Evolutionary conservation across 305 asterid genomes (phyloP).

Genomic region (Fraxinus dipetala): DNA sequence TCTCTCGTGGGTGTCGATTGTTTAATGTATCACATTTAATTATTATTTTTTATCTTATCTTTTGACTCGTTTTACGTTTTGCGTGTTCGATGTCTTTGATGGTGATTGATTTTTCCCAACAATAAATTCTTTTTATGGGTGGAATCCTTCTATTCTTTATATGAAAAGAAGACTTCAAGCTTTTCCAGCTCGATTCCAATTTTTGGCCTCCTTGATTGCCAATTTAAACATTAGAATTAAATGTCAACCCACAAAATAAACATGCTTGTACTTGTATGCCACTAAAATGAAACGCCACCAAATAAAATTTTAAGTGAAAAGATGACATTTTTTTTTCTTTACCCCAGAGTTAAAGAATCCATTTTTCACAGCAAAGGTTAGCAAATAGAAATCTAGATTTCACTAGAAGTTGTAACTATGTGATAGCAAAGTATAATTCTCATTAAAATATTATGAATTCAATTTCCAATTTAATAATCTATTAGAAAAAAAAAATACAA

Average conservation of each 20-base stretch:
- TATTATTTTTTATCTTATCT: too few relatives aligned
- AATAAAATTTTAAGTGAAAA: not conserved
- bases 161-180: not conserved
- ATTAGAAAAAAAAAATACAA: not conserved
- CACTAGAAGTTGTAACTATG: not conserved
- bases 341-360: not conserved
- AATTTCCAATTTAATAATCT: too few relatives aligned
- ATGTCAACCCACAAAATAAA: not conserved
- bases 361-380: not conserved
- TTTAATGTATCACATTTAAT: too few relatives aligned
- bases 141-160: not conserved
- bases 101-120: too few relatives aligned
- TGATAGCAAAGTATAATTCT: not conserved
- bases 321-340: not conserved
- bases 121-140: not conserved
- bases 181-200: not conserved
- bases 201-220: not conserved
- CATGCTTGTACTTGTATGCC: not conserved
- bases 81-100: too few relatives aligned
- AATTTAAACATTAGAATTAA: not conserved
- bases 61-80: too few relatives aligned
- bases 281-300: not conserved
- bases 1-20: too few relatives aligned
- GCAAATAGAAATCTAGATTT: not conserved
- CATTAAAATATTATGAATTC: not conserved